These are phyloP conservation scores for Chaetomium sp. DNA, from an alignment of 2,329 filamentous ascomycete genomes.

Conservation along the genomic window DNA sequence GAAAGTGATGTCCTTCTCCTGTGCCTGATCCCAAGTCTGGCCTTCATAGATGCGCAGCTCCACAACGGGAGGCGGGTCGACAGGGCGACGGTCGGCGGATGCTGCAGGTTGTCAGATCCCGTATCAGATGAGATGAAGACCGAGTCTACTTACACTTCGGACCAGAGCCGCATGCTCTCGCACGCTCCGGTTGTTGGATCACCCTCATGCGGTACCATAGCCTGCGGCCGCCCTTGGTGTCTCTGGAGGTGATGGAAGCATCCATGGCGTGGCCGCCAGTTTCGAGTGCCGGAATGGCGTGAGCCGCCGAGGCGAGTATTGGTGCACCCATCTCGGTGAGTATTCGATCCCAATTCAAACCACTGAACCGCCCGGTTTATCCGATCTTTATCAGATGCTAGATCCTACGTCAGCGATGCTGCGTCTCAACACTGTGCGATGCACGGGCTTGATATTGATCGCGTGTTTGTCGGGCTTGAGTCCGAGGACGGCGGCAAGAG, in stretches of 20 bases:
- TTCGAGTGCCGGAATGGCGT: conserved; percentile 33
- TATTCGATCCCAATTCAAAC: conserved; percentile 16
- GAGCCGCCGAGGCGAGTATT: conserved; percentile 32
- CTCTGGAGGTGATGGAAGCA: conserved; percentile 47
- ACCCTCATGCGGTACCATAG: conserved; percentile 83
- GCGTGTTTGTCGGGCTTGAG: background rate
- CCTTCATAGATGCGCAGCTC: conserved; percentile 85
- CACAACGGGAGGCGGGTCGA: conserved; percentile 92
- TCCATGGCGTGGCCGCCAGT: conserved; percentile 21
- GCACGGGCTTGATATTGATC: background rate
- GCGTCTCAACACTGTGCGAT: background rate
- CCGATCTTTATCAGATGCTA: background rate
- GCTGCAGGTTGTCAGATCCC: conserved; percentile 50
- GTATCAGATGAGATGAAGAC: background rate
- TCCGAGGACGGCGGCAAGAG: conserved; percentile 12
- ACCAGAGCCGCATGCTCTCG: conserved; percentile 91
- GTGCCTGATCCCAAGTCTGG: conserved; percentile 58
- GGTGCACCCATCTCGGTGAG: conserved; percentile 32
- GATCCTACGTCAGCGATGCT: background rate
- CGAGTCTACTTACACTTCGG: conserved; percentile 77
- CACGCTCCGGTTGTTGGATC: conserved; percentile 91
- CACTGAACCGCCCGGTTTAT: background rate
- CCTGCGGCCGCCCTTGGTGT: conserved; percentile 73
- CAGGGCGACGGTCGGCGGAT: conserved; percentile 84
- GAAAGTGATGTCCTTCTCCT: conserved; percentile 79